Conservation (phyloP, 345 rosid species). For the Aegle marmelos region DNA sequence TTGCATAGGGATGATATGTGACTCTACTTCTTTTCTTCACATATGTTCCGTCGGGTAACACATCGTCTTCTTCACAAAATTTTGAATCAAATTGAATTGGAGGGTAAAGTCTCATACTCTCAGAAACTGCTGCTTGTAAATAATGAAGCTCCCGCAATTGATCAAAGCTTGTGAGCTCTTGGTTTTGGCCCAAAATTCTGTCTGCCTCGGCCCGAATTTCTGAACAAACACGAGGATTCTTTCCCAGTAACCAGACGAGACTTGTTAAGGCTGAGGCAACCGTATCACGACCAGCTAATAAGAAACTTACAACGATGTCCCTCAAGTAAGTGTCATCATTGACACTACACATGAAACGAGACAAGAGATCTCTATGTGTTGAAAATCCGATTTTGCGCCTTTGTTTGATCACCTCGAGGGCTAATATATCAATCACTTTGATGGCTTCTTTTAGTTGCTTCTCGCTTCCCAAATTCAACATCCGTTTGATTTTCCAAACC, state of each 20-base stretch:
- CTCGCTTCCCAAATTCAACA: constrained; percentile 61
- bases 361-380: constrained; percentile 49
- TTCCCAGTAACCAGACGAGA: constrained; percentile 45
- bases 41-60: constrained; percentile 48
- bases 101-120: constrained; percentile 54
- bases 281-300: constrained; percentile 63
- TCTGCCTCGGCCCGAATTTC: constrained; percentile 36
- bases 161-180: constrained; percentile 31
- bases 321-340: constrained; percentile 44
- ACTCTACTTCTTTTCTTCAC: constrained; percentile 65
- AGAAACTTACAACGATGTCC: constrained; percentile 68
- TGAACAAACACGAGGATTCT: constrained; percentile 32
- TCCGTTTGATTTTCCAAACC: constrained; percentile 62
- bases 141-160: constrained; percentile 36
- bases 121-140: constrained; percentile 43
- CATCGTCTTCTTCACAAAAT: constrained; percentile 39
- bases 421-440: constrained; percentile 39
- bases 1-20: constrained; percentile 75
- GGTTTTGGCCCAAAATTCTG: constrained; percentile 27
- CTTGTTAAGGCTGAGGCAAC: constrained; percentile 54
- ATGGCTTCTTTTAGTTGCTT: constrained; percentile 50
- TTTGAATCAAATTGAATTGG: constrained; percentile 63
- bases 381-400: constrained; percentile 37
- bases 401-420: constrained; percentile 46
- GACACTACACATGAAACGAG: constrained; percentile 57